Evolutionary conservation across 163 green algal genomes (phyloP).

Genomic region (Prototheca wickerhamii): DNA sequence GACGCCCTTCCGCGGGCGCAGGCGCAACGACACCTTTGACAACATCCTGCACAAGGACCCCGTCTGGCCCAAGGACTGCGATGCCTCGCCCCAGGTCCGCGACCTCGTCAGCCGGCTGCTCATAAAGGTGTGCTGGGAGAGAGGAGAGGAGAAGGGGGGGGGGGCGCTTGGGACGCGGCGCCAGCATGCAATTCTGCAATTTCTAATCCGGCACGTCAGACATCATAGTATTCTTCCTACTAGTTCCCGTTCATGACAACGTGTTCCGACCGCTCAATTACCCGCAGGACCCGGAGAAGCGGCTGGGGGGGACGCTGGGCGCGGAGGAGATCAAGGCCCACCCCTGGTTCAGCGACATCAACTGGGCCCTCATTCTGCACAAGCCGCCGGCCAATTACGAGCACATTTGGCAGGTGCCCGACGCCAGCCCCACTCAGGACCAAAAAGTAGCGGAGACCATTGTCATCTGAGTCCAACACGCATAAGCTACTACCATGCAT

Average conservation of each 20-base stretch:
- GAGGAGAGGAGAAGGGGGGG: background rate
- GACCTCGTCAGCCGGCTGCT: constrained; percentile 46
- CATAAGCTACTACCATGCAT: no score
- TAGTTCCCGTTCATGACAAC: background rate
- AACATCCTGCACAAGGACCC: constrained; percentile 68
- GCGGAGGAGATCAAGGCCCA: constrained; percentile 93
- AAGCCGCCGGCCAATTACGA: constrained; percentile 9
- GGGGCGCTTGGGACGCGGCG: background rate
- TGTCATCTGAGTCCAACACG: no score
- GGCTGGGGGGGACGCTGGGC: constrained; percentile 69
- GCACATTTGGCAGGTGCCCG: no score
- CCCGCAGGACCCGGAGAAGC: constrained; percentile 29
- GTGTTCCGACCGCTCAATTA: background rate
- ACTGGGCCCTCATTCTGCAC: constrained; percentile 78
- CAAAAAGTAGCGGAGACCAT: no score
- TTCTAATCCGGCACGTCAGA: background rate
- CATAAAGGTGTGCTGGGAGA: constrained; percentile 21
- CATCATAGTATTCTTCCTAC: no score
- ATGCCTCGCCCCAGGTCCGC: constrained; percentile 18
- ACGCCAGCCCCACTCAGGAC: no score
- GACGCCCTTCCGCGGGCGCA: constrained; percentile 71
- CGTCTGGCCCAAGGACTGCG: constrained; percentile 31
- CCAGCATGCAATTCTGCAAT: background rate
- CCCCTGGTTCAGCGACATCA: constrained; percentile 81
- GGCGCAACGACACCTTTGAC: constrained; percentile 80